These are phyloP conservation scores for Talaromyces borbonicus DNA, from an alignment of 495 filamentous ascomycete genomes.

Conservation along the genomic window DNA sequence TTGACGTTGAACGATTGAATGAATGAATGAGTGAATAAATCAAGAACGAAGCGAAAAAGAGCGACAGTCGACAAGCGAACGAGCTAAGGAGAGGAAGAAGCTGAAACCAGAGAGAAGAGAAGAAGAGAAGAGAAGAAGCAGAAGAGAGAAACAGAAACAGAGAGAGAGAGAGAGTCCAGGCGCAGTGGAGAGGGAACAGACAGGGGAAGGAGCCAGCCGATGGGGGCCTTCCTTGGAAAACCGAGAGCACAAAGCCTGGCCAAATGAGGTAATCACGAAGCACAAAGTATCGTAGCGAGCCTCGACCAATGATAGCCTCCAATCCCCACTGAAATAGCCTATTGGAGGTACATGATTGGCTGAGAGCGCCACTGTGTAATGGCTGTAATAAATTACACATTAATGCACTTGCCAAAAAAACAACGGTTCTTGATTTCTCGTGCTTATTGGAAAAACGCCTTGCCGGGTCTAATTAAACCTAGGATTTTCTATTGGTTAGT, in stretches of 20 bases:
- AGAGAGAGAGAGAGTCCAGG: background rate
- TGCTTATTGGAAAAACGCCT: background rate
- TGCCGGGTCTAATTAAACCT: background rate
- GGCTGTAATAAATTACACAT: too few relatives aligned
- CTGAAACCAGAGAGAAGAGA: constrained; percentile 14
- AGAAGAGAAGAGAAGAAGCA: background rate
- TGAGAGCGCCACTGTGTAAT: too few relatives aligned
- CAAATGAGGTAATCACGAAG: background rate
- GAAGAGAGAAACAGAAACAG: background rate
- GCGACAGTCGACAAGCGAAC: constrained; percentile 10
- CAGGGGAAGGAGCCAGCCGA: background rate
- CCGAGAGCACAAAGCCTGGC: too few relatives aligned
- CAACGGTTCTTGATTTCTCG: background rate
- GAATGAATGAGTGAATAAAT: constrained; percentile 7
- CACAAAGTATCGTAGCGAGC: background rate
- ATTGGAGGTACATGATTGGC: too few relatives aligned
- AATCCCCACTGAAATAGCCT: too few relatives aligned
- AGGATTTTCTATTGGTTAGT: background rate
- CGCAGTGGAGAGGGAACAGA: too few relatives aligned
- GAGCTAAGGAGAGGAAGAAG: constrained; percentile 9
- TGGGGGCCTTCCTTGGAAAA: background rate
- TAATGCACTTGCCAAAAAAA: background rate
- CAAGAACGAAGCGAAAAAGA: constrained; percentile 1
- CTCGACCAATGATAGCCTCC: background rate
- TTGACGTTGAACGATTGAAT: constrained; percentile 12